Evolutionary conservation across 2,329 filamentous ascomycete genomes (phyloP).

Genomic region (Cercospora sesami): DNA sequence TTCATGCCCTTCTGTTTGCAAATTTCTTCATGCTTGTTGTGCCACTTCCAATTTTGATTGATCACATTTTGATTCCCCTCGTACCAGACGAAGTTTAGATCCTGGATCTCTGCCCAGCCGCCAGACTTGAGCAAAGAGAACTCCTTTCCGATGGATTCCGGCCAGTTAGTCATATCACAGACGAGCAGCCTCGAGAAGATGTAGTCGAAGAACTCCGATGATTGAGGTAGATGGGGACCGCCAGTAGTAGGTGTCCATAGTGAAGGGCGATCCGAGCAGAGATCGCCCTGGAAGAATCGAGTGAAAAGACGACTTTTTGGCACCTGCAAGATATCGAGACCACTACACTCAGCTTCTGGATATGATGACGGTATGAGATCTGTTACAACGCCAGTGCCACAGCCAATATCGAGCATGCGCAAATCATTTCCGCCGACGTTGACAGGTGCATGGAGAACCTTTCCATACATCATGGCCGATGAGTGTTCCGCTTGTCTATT

Average conservation of each 20-base stretch:
- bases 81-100: slow-evolving; percentile 18
- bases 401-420: slow-evolving; percentile 16
- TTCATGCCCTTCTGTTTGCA: slow-evolving; percentile 14
- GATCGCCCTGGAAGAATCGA: slow-evolving; percentile 22
- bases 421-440: no score
- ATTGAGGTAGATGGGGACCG: neutral
- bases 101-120: slow-evolving; percentile 30
- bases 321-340: slow-evolving; percentile 37
- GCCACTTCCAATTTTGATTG: slow-evolving; percentile 19
- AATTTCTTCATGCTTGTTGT: neutral
- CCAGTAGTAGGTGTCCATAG: slow-evolving; percentile 8
- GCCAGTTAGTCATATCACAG: slow-evolving; percentile 29
- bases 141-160: slow-evolving; percentile 20
- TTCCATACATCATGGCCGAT: slow-evolving; percentile 25
- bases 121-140: slow-evolving; percentile 25
- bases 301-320: slow-evolving; percentile 11
- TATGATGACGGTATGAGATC: slow-evolving; percentile 20
- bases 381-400: slow-evolving; percentile 38
- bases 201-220: slow-evolving; percentile 25
- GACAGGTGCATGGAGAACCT: slow-evolving; percentile 21
- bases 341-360: slow-evolving; percentile 37
- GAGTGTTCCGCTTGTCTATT: slow-evolving; percentile 27
- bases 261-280: slow-evolving; percentile 7
- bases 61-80: neutral
- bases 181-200: slow-evolving; percentile 28